Percentiles rank a stretch among this genome's conserved stretches.
phyloP scores from a whole-genome alignment of 805 yeast species.

The Barnettozyma wickerhamii region DNA sequence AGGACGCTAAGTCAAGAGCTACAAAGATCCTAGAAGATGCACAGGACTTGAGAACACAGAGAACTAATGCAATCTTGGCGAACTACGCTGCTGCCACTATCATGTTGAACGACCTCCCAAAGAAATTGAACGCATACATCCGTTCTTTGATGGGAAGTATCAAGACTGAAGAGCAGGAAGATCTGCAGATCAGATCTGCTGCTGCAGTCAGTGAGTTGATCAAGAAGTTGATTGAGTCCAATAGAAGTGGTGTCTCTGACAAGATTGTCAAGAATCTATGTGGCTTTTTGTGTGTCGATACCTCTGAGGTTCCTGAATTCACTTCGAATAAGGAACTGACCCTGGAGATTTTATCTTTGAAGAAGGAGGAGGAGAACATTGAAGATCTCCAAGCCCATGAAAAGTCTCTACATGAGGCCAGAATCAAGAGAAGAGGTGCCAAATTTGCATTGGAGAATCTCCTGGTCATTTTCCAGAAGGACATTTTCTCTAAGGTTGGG shows the following conservation, averaged over 20 bases:
- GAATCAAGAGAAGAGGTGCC: constrained; percentile 83
- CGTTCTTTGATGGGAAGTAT: constrained; percentile 90
- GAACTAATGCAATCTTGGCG: constrained; percentile 62
- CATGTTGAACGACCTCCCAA: constrained; percentile 64
- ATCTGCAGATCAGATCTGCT: constrained; percentile 72
- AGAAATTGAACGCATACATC: constrained; percentile 83
- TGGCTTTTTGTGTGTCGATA: constrained; percentile 92
- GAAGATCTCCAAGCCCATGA: constrained; percentile 62
- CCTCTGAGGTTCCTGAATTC: constrained; percentile 93
- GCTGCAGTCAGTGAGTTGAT: constrained; percentile 62
- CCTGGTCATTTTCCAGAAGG: constrained; percentile 45
- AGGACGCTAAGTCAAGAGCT: constrained; percentile 73
- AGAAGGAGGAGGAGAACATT: constrained; percentile 65
- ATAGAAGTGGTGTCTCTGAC: constrained; percentile 73
- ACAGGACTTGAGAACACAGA: constrained; percentile 40
- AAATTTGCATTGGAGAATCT: constrained; percentile 61
- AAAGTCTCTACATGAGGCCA: constrained; percentile 65
- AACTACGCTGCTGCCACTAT: constrained; percentile 74
- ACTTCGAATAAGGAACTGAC: constrained; percentile 51
- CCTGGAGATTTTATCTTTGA: constrained; percentile 63
- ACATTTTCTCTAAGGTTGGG: constrained; percentile 58
- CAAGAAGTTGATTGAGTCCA: constrained; percentile 46
- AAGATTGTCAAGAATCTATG: constrained; percentile 88
- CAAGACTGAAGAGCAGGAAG: constrained; percentile 63
- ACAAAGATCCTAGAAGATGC: constrained; percentile 66